A percentile compares a stretch with the other conserved stretches of the same genome.
Conservation (phyloP, 2,329 filamentous ascomycete genomes). For the Trichoderma sp. region DNA sequence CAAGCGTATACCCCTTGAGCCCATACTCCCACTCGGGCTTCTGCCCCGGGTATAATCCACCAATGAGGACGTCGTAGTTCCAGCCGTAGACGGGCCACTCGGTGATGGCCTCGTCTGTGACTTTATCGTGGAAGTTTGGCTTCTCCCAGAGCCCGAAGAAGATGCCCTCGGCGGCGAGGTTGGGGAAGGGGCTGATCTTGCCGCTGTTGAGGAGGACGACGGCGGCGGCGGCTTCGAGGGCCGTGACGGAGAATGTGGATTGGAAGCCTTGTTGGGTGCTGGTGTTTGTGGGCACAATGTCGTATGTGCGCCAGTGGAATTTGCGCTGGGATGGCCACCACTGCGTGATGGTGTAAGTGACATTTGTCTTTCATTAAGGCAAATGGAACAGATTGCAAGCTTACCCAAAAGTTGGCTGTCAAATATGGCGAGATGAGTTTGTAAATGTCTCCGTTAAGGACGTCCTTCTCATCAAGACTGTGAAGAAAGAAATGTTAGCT, state of each 20-base stretch:
- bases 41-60: conserved; percentile 49
- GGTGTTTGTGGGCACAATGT: conserved; percentile 40
- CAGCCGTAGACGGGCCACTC: conserved; percentile 52
- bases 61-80: conserved; percentile 54
- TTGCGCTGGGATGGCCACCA: conserved; percentile 53
- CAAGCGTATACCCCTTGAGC: conserved; percentile 47
- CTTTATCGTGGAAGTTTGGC: conserved; percentile 54
- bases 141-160: conserved; percentile 50
- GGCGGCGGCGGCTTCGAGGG: conserved; percentile 42
- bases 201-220: conserved; percentile 45
- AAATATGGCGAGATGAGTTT: conserved; percentile 49
- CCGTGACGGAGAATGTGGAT: conserved; percentile 50
- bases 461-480: conserved; percentile 47
- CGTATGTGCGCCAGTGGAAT: conserved; percentile 54
- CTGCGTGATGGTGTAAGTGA: conserved; percentile 28
- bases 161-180: conserved; percentile 48
- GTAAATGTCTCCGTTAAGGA: conserved; percentile 50
- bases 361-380: too few relatives aligned
- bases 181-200: conserved; percentile 46
- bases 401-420: conserved; percentile 52
- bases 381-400: too few relatives aligned
- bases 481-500: background rate
- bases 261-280: conserved; percentile 49
- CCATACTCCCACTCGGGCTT: conserved; percentile 50
- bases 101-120: conserved; percentile 41